Percentiles rank a stretch among this genome's conserved stretches.
These are phyloP conservation scores for Pseudogymnoascus sp. DNA, from an alignment of 2,329 filamentous ascomycete genomes.

Conservation along the genomic window DNA sequence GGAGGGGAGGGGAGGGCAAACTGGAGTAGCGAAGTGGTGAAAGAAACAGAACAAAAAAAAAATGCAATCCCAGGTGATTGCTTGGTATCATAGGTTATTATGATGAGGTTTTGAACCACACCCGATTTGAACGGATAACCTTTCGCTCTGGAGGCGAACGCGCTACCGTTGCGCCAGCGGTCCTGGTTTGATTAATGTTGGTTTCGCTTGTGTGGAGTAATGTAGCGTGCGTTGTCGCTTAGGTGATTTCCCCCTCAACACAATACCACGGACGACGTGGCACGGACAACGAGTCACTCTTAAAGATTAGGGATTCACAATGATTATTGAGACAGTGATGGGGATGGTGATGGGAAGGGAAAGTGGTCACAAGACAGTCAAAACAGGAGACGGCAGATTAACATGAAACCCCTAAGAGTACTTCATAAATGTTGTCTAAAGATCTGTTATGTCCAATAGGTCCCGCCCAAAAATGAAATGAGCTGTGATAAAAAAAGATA, in stretches of 20 bases:
- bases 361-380: neutral
- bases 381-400: neutral
- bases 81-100: constrained; percentile 6
- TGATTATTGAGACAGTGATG: neutral
- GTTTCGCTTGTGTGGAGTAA: neutral
- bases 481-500: neutral
- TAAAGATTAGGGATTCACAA: neutral
- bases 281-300: neutral
- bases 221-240: neutral
- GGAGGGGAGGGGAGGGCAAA: neutral
- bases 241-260: neutral
- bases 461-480: neutral
- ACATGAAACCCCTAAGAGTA: neutral
- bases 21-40: neutral
- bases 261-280: neutral
- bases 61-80: neutral
- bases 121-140: constrained; percentile 11
- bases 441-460: neutral
- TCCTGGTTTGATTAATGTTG: constrained; percentile 2
- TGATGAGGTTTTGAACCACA: constrained; percentile 10
- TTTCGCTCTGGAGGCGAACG: constrained; percentile 10
- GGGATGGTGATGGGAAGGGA: neutral
- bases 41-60: neutral
- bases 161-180: constrained; percentile 10
- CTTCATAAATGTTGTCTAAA: neutral